Percentiles rank a stretch among this genome's conserved stretches.
Conservation (phyloP, 306 rosid genomes). For the Dryas octopetala region DNA sequence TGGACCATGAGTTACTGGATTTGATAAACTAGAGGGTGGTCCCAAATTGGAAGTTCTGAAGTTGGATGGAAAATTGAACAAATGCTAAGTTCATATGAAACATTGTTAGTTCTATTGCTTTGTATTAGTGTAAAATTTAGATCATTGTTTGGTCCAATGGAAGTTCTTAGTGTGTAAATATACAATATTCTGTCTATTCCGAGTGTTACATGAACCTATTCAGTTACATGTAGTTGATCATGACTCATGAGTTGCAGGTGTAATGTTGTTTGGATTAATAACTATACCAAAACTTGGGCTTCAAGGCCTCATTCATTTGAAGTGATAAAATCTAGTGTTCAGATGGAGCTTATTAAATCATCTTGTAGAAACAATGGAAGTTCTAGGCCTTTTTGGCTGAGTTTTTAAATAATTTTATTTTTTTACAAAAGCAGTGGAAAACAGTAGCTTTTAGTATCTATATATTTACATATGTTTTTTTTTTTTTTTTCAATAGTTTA, state of each 20-base stretch:
- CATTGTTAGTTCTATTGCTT: neutral
- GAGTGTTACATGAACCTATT: neutral
- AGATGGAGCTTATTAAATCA: conserved; percentile 20
- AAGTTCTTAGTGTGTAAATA: neutral
- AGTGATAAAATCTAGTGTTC: neutral
- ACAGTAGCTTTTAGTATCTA: neutral
- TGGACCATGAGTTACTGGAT: neutral
- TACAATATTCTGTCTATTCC: neutral
- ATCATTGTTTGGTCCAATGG: neutral
- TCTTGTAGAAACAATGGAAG: conserved; percentile 30
- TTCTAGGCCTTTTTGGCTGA: neutral
- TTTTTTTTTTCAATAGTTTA: neutral
- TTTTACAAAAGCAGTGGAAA: neutral
- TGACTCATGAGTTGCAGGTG: neutral
- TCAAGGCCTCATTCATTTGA: neutral
- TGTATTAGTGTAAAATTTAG: neutral
- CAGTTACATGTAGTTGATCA: neutral
- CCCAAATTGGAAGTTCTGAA: neutral
- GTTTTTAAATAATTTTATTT: neutral
- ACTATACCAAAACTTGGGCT: neutral
- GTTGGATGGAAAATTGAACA: neutral
- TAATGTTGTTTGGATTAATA: neutral
- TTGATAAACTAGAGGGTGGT: neutral
- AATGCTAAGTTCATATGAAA: neutral
- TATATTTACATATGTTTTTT: no score